Base-by-base conservation (phyloP, 2,329 filamentous ascomycete genomes). In the Arthrobotrys iridis region DNA sequence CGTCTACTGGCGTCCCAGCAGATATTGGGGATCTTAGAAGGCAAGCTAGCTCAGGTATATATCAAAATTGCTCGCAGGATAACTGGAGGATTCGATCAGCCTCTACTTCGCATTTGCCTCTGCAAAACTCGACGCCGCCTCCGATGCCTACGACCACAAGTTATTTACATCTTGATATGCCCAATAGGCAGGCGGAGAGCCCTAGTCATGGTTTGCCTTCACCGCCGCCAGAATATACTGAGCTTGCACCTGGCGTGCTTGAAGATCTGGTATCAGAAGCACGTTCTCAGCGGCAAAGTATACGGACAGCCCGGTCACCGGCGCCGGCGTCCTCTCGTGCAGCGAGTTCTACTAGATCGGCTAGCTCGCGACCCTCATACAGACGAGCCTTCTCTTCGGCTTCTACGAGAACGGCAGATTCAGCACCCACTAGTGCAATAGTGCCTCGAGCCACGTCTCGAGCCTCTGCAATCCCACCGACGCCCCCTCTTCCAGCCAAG, bases 181-280 rank as follows among this genome's bases (percentile, higher is more conserved):
- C 63, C 0, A 37, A 20, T 20, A 41, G 57, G n/a, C 71, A 18
- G 13, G 41, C 64, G 41, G 18, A 18, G n/a, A 35, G 45, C 1
- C 30, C 46, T 3, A 62, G 37, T 13, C 20, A 68, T 15, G 63
- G 63, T 5, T 52, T 75, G n/a, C 71, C 71, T 11, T 68, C 71
- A 3, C 71, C 71, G 8, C 71, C 71, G 8, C 71, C 71, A 43
- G 71, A 75, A 40, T 75, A 75, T 40, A 75, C 71, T 6, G 71
- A 75, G 40, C 45, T 75, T 50, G 71, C 71, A 4, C 55, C 71
- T 4, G 46, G 50, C 11, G 45, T 68, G 26, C 46, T 63, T 6
- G 63, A 68, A 1, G 63, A 75, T 15, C 18, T 26, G 15, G 18
- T 41, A 4, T 28, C 60, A 5, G 43, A 35, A 24, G n/a, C 46